Evolutionary conservation across 257 asterid genomes (phyloP).

Genomic region (Gardenia jasminoides): DNA sequence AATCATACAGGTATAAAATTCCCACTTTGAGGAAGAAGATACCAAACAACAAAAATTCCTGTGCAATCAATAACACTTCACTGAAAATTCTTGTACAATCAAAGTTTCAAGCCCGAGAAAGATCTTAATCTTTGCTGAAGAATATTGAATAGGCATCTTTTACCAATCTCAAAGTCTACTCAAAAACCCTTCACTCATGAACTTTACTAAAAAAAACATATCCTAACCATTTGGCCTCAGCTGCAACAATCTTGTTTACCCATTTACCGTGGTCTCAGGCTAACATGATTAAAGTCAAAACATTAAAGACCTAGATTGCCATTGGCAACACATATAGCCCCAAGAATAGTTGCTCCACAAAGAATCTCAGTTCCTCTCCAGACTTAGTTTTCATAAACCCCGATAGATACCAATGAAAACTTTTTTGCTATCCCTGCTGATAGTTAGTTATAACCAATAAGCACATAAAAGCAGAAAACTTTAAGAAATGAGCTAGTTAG

Average conservation of each 20-base stretch:
- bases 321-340: background rate
- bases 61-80: background rate
- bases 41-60: background rate
- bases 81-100: conserved; percentile 13
- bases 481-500: too few species aligned
- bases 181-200: background rate
- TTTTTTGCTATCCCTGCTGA: background rate
- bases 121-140: conserved; percentile 33
- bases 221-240: background rate
- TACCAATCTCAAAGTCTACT: conserved; percentile 5
- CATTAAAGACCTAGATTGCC: background rate
- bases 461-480: background rate
- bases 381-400: too few species aligned
- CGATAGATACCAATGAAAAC: background rate
- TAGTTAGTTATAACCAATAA: background rate
- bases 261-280: background rate
- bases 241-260: background rate
- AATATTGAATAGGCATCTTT: conserved; percentile 39
- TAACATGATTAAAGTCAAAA: background rate
- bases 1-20: background rate
- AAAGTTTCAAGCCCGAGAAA: conserved; percentile 25
- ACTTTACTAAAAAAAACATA: background rate
- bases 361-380: background rate
- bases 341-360: background rate
- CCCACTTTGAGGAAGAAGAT: background rate